Percentiles rank a stretch among this genome's conserved stretches.
Evolutionary conservation across 805 yeast genomes (phyloP).

Genomic region (Candida ficus): DNA sequence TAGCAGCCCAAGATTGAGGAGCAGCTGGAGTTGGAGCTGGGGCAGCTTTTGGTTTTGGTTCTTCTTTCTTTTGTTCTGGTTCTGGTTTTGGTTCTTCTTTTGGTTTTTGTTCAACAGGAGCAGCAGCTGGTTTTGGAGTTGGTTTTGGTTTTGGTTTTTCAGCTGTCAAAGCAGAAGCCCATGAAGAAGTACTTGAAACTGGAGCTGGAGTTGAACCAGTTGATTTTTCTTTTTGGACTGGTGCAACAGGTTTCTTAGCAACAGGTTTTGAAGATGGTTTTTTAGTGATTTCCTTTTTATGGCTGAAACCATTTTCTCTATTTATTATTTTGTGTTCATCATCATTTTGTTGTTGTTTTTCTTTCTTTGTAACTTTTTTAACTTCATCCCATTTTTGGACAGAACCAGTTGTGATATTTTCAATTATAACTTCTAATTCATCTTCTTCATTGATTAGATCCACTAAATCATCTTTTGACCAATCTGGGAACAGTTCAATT

Average conservation of each 20-base stretch:
- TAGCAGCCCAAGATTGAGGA: slow-evolving; percentile 62
- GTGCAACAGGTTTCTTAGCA: slow-evolving; percentile 15
- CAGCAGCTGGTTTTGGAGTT: slow-evolving; percentile 16
- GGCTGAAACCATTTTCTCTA: slow-evolving; percentile 16
- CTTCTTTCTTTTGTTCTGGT: slow-evolving; percentile 5
- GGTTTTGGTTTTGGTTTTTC: slow-evolving; percentile 21
- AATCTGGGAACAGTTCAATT: slow-evolving; percentile 87
- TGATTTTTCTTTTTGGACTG: slow-evolving; percentile 11
- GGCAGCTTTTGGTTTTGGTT: slow-evolving; percentile 16
- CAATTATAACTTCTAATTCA: slow-evolving; percentile 75
- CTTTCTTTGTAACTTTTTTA: slow-evolving; percentile 57
- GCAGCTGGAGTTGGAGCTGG: slow-evolving; percentile 24
- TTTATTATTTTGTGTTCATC: slow-evolving; percentile 20
- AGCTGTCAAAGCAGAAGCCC: slow-evolving; percentile 25
- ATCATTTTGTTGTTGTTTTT: slow-evolving; percentile 28
- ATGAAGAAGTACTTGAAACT: slow-evolving; percentile 19
- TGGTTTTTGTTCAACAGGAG: slow-evolving; percentile 13
- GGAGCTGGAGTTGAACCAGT: slow-evolving; percentile 18
- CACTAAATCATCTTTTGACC: slow-evolving; percentile 82
- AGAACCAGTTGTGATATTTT: slow-evolving; percentile 84
- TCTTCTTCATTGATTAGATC: slow-evolving; percentile 70
- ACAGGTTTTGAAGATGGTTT: slow-evolving; percentile 7
- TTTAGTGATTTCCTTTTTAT: slow-evolving; percentile 10
- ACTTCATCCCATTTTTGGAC: slow-evolving; percentile 94
- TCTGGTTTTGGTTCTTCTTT: slow-evolving; percentile 13